Conservation (phyloP, 768 basidiomycete genomes). For the Calocera viscosa region DNA sequence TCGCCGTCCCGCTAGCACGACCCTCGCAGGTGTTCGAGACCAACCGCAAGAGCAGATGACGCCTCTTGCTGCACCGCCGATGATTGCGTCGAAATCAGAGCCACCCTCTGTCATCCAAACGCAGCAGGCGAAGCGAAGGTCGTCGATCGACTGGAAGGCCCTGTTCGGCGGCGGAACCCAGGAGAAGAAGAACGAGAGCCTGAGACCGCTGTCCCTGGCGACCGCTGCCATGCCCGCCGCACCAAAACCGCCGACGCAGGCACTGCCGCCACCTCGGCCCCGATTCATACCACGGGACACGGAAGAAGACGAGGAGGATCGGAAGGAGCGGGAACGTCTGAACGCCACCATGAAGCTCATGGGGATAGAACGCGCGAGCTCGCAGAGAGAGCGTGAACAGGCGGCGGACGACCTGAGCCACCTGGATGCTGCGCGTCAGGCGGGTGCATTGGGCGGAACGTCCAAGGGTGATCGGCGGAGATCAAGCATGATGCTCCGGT, state of each 20-base stretch:
- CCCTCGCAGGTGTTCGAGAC: slow-evolving; percentile 17
- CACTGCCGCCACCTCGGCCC: slow-evolving; percentile 10
- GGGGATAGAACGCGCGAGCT: slow-evolving; percentile 48
- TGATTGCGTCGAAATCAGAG: not conserved
- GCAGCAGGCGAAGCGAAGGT: slow-evolving; percentile 30
- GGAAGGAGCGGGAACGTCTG: slow-evolving; percentile 71
- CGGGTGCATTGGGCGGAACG: not conserved
- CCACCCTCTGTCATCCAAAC: not conserved
- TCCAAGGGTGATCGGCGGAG: slow-evolving; percentile 8
- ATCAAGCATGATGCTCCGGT: slow-evolving; percentile 41
- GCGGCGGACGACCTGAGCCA: not conserved
- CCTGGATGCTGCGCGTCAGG: not conserved
- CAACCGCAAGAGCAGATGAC: slow-evolving; percentile 22
- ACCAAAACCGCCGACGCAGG: slow-evolving; percentile 34
- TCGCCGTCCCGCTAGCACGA: slow-evolving; percentile 10
- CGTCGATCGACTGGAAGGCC: slow-evolving; percentile 73
- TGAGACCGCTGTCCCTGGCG: slow-evolving; percentile 63
- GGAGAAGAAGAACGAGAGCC: slow-evolving; percentile 55
- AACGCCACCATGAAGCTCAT: slow-evolving; percentile 87
- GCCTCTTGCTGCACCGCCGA: slow-evolving; percentile 38
- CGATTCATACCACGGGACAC: slow-evolving; percentile 62
- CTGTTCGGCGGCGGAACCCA: slow-evolving; percentile 37
- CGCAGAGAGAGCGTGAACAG: not conserved
- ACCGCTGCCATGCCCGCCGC: slow-evolving; percentile 36
- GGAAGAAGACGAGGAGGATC: slow-evolving; percentile 85